Evolutionary conservation across 345 rosid genomes (phyloP).

Genomic region (Adansonia digitata): DNA sequence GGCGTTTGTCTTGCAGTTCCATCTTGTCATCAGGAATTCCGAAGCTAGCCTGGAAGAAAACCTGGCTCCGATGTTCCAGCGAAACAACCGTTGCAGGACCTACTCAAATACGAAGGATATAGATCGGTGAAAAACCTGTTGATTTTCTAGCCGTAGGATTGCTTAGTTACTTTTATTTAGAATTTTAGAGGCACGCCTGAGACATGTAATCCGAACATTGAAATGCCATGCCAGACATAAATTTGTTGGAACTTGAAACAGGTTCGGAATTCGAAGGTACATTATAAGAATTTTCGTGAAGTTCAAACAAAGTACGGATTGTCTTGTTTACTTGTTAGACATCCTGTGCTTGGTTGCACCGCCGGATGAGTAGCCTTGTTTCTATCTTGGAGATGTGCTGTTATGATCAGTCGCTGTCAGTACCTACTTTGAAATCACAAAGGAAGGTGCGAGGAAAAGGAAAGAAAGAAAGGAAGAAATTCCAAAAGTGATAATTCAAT

Average conservation of each 20-base stretch:
- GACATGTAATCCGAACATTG: no score
- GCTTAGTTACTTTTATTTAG: not conserved
- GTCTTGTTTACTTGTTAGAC: no score
- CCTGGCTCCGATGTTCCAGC: not conserved
- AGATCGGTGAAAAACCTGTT: no score
- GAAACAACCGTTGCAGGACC: not conserved
- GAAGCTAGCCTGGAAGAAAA: constrained; percentile 9
- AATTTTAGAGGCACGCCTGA: not conserved
- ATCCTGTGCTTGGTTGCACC: not conserved
- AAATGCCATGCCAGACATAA: not conserved
- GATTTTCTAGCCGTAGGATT: no score
- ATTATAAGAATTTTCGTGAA: not conserved
- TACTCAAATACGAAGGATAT: not conserved
- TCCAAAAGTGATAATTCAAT: no score
- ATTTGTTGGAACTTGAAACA: not conserved
- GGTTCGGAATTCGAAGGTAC: not conserved
- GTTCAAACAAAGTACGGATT: not conserved
- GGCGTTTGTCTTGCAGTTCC: constrained; percentile 6
- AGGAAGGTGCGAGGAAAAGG: not conserved
- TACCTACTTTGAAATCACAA: not conserved
- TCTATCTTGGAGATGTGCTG: no score
- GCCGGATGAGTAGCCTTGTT: not conserved
- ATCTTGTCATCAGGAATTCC: not conserved
- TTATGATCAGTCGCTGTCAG: not conserved
- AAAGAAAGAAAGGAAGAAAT: no score